Conservation (phyloP, 345 rosid species). For the Syzygium jambos region DNA sequence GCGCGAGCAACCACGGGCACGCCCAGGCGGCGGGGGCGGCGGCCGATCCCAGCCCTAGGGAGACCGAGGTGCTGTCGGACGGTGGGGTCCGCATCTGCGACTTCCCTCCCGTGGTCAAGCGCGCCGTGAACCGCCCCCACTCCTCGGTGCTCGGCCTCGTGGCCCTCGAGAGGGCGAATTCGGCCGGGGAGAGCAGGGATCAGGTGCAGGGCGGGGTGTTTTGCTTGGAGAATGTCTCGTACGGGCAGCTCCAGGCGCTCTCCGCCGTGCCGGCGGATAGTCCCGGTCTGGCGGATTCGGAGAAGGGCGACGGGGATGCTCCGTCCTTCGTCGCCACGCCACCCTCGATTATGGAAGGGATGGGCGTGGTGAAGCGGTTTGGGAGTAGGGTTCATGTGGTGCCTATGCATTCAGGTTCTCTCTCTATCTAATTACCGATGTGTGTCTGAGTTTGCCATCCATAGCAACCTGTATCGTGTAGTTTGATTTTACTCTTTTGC, state of each 20-base stretch:
- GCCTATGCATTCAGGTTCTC: constrained; percentile 92
- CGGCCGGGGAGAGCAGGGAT: constrained; percentile 34
- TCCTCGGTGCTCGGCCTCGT: constrained; percentile 49
- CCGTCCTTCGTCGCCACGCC: constrained; percentile 55
- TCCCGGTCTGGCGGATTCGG: constrained; percentile 37
- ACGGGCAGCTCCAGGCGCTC: constrained; percentile 47
- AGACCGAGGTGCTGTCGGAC: constrained; percentile 44
- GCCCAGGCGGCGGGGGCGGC: constrained; percentile 12
- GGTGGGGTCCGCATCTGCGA: constrained; percentile 58
- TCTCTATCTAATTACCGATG: neutral
- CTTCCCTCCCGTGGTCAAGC: constrained; percentile 58
- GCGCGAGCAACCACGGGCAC: constrained; percentile 22
- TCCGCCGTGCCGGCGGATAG: constrained; percentile 65
- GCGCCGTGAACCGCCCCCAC: constrained; percentile 68
- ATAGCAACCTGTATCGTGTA: neutral
- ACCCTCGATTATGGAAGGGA: constrained; percentile 76
- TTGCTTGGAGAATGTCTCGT: constrained; percentile 41
- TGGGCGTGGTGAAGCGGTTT: constrained; percentile 74
- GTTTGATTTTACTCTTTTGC: neutral
- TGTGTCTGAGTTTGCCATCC: neutral
- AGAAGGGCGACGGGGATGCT: constrained; percentile 34
- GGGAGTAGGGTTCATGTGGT: constrained; percentile 63
- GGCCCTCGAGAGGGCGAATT: constrained; percentile 56
- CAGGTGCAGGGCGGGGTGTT: constrained; percentile 4
- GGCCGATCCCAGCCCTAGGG: constrained; percentile 44